Evolutionary conservation across 78 protist species (phyloP), one percentile per base, ranked within the genome.

Genomic region (Dictyostelium capitatum): DNA sequence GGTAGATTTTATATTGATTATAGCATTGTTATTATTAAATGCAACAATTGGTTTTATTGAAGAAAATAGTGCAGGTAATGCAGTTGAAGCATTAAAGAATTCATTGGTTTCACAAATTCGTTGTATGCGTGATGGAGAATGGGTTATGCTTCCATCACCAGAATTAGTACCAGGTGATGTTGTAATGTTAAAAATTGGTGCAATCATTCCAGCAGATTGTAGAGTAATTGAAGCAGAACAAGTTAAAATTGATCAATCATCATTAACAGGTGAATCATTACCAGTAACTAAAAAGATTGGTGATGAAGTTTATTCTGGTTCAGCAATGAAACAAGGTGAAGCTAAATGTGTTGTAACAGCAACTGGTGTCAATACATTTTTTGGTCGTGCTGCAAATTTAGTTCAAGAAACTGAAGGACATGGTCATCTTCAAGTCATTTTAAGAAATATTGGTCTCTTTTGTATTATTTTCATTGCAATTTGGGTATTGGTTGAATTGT

Each of bases 141-240:
- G 73, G 82, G 50, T 28, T n/a, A n/a, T 47, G 43, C 15, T 96
- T 0, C 78, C 75, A 17, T 96, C 98, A 6, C n/a, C 62, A 19
- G 81, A 81, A 12, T 46, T 98, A 17, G 99, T 98, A 6, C 98
- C 97, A 12, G 99, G 99, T 48, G 99, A 98, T 54, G 83, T 98
- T 7, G 72, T 96, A 32, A 91, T 78, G 20, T 23, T 98, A 41
- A 67, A 89, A 25, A 62, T 92, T 62, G 99, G 99, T 59, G 98
- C 95, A 30, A 78, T 96, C 62, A 89, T 97, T 50, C 97, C 98
- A 51, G 98, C 98, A 23, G 99, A 98, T 83, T 14, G 59, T 59
- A 89, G 95, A 65, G 53, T 97, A 0, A 41, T 95, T 17, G 77
- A 70, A 73, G 23, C 67, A 4, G 97, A 89, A 30, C 67, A 73